phyloP scores from a whole-genome alignment of 805 yeast species.

The Metschnikowia baotianmanensis region DNA sequence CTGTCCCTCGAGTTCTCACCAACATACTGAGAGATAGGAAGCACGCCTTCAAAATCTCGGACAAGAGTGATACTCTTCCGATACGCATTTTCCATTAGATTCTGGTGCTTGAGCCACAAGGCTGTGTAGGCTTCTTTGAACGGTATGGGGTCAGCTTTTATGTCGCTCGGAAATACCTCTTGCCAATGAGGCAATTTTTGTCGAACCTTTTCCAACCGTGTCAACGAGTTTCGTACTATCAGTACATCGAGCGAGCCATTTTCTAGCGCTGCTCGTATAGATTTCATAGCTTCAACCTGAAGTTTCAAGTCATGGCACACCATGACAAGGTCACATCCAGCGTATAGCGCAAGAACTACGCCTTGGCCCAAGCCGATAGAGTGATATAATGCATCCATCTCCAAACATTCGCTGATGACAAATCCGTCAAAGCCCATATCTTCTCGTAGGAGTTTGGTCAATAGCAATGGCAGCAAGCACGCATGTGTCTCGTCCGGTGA shows the following conservation, averaged over 20 bases:
- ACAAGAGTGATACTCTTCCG: slow-evolving; percentile 51
- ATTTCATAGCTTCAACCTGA: slow-evolving; percentile 55
- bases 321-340: slow-evolving; percentile 63
- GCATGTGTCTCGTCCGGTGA: slow-evolving; percentile 63
- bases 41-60: slow-evolving; percentile 48
- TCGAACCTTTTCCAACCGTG: slow-evolving; percentile 45
- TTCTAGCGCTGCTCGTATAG: slow-evolving; percentile 35
- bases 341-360: slow-evolving; percentile 57
- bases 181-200: slow-evolving; percentile 44
- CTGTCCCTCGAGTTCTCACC: slow-evolving; percentile 24
- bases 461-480: slow-evolving; percentile 53
- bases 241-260: slow-evolving; percentile 46
- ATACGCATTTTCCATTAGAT: slow-evolving; percentile 46
- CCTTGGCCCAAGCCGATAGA: slow-evolving; percentile 70
- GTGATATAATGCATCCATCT: slow-evolving; percentile 60
- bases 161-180: slow-evolving; percentile 38
- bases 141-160: slow-evolving; percentile 21
- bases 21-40: slow-evolving; percentile 48
- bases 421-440: slow-evolving; percentile 55
- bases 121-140: slow-evolving; percentile 30
- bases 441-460: slow-evolving; percentile 48
- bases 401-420: slow-evolving; percentile 58
- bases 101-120: slow-evolving; percentile 42
- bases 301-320: slow-evolving; percentile 55
- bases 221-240: slow-evolving; percentile 36